Conservation (phyloP, 75 land plant genomes). For the Cupressus sempervirens region DNA sequence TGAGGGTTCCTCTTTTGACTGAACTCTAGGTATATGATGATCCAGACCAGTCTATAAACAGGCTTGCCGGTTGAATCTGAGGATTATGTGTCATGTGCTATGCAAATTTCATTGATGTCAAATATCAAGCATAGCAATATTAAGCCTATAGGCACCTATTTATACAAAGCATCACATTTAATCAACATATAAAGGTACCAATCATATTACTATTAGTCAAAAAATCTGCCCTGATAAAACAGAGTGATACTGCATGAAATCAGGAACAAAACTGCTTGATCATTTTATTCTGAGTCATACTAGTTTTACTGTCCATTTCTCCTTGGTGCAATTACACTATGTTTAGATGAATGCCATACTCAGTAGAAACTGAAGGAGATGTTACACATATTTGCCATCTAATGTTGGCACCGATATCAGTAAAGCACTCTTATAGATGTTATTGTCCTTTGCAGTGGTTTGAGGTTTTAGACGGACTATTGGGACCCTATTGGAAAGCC, state of each 20-base stretch:
- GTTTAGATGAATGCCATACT: neutral
- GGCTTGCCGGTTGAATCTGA: neutral
- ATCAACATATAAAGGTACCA: neutral
- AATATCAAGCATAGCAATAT: neutral
- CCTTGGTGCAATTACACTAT: neutral
- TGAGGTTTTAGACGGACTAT: slow-evolving; percentile 61
- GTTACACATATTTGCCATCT: neutral
- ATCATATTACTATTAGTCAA: neutral
- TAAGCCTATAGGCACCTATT: neutral
- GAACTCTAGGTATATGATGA: neutral
- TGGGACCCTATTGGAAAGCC: slow-evolving; percentile 57
- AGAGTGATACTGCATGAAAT: neutral
- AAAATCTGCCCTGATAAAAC: neutral
- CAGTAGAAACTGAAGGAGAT: neutral
- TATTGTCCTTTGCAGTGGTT: slow-evolving; percentile 47
- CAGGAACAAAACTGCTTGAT: neutral
- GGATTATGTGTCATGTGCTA: neutral
- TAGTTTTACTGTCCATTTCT: neutral
- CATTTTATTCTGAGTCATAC: neutral
- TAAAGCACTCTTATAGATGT: neutral
- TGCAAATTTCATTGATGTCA: neutral
- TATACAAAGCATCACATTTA: neutral
- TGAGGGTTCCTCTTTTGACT: neutral
- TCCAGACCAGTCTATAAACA: neutral
- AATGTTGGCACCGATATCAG: neutral